Conservation (phyloP, 2,329 filamentous ascomycete species). For the Hypoxylon sp. region DNA sequence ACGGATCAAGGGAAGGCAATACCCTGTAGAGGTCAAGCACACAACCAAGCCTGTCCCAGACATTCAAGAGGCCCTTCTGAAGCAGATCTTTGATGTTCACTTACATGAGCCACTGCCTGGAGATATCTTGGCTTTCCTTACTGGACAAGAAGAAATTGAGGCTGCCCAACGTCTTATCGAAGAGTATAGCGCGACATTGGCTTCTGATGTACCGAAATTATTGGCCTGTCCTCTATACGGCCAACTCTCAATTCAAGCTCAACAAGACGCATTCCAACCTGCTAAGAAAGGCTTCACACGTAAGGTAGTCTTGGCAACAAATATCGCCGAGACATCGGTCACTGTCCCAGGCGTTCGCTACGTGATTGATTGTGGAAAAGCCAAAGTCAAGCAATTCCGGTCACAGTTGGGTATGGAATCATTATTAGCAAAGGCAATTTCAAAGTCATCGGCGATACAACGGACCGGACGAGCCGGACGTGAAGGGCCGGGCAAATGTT, state of each 20-base stretch:
- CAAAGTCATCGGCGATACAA: conserved; percentile 93
- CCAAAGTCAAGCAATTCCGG: conserved; percentile 93
- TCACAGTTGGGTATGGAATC: conserved; percentile 89
- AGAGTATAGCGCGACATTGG: conserved; percentile 80
- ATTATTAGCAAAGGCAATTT: conserved; percentile 89
- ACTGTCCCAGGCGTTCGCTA: conserved; percentile 94
- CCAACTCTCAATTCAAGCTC: conserved; percentile 86
- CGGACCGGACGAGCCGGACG: conserved; percentile 91
- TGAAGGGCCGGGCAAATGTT: conserved; percentile 92
- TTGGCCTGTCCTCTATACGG: conserved; percentile 87
- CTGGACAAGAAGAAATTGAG: conserved; percentile 94
- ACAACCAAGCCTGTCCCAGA: conserved; percentile 82
- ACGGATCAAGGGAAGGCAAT: conserved; percentile 88
- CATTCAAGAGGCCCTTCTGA: conserved; percentile 84
- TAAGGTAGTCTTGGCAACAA: conserved; percentile 93
- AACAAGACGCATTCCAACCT: conserved; percentile 88
- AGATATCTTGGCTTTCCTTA: conserved; percentile 92
- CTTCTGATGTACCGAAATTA: conserved; percentile 80
- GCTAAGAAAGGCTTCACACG: conserved; percentile 79
- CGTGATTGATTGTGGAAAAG: conserved; percentile 93
- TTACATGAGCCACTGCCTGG: conserved; percentile 91
- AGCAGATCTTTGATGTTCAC: conserved; percentile 89
- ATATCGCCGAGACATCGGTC: conserved; percentile 98
- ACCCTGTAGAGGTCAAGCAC: conserved; percentile 84
- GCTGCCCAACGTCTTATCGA: conserved; percentile 84